Base-by-base conservation (phyloP, 306 rosid genomes). In the Dryas octopetala region DNA sequence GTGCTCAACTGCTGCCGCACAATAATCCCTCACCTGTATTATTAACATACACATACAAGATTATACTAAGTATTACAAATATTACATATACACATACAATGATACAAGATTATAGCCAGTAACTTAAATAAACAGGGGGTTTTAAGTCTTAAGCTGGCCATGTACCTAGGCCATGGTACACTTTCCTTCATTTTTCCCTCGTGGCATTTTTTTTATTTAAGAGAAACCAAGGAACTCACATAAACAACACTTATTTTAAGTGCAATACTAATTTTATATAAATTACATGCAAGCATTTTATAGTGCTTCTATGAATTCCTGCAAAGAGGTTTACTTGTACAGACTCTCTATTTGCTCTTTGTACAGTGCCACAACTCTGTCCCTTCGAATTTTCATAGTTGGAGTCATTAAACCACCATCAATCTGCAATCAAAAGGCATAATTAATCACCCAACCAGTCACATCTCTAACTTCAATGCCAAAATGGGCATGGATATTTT, bases 391-490 rank as follows among this genome's bases (percentile, higher is more conserved):
- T 79, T 95, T 91, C 98, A 95, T 82, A 11, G 98, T 95, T 4
- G 98, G 97, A 69, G 97, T 95, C 97, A 95, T 81, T 66, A 91
- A 82, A 43, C 96, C 96, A 70, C 85, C 82, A 54, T 95, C 98
- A 78, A 95, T 85, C 98, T 95, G 89, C 81, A 78, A 76, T 73
- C 32, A 74, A 1, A 77, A 66, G 14, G 63, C 70, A 75, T 19
- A 38, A 73, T 69, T 53, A 52, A 75, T 80, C 70, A 84, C 40
- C 51, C 16, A 62, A 55, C 19, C 68, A 43, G 71, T 57, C 70
- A 71, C 72, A 60, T 15, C 60, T 68, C 46, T 53, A 53, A 6
- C 59, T 59, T 44, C 48, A 41, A 71, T 26, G 32, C 15, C 43
- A 73, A 46, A 40, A 68, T 9, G 45, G 52, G 55, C 16, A 52